phyloP scores from a whole-genome alignment of 2,329 filamentous ascomycete species.

The Diaporthe eres region DNA sequence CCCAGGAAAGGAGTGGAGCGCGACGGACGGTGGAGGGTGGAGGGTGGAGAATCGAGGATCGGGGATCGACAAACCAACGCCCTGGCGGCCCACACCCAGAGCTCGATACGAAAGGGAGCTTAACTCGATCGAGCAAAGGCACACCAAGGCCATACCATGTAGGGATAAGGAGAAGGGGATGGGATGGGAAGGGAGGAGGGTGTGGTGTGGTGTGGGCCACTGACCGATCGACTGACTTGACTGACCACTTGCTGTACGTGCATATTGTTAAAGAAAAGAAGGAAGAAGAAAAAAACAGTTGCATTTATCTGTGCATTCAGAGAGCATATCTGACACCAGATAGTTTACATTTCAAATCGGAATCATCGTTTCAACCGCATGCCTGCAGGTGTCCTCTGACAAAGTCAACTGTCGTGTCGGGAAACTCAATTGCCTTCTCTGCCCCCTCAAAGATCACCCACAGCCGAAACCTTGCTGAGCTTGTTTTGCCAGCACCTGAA shows the following conservation, averaged over 20 bases:
- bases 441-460: conserved; percentile 2
- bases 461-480: conserved; percentile 28
- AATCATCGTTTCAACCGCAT: neutral
- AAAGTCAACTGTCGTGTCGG: neutral
- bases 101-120: conserved; percentile 33
- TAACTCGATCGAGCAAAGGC: conserved; percentile 17
- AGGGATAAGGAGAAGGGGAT: conserved; percentile 5
- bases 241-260: neutral
- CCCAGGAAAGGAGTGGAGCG: neutral
- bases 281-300: neutral
- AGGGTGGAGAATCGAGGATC: conserved; percentile 5
- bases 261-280: neutral
- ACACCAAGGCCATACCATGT: neutral
- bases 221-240: neutral
- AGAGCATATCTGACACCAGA: neutral
- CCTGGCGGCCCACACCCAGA: conserved; percentile 8
- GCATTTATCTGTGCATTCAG: neutral
- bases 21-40: neutral
- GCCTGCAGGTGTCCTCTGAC: neutral
- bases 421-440: neutral
- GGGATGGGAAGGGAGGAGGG: neutral
- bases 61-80: conserved; percentile 1
- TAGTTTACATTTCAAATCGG: too few relatives aligned
- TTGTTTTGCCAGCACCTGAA: conserved; percentile 15
- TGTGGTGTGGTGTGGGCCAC: neutral